Evolutionary conservation across 177 flowering plant species (phyloP).

Genomic region (Vitis hybrid): DNA sequence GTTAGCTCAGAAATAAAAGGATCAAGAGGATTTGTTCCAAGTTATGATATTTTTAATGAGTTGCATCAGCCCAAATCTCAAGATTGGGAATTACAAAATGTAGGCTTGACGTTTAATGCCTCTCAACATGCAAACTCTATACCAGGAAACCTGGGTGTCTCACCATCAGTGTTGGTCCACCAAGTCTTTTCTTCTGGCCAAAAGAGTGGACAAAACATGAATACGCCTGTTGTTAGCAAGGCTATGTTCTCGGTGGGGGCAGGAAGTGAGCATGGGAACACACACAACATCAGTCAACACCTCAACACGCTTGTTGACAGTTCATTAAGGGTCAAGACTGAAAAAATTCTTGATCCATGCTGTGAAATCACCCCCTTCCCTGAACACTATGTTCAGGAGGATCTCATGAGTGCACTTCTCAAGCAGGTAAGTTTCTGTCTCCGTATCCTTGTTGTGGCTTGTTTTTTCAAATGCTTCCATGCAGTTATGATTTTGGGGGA

Average conservation of each 20-base stretch:
- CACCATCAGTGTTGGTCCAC: conserved; percentile 38
- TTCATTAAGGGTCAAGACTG: conserved; percentile 51
- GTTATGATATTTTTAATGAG: conserved; percentile 58
- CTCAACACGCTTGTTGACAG: conserved; percentile 27
- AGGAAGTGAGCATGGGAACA: conserved; percentile 24
- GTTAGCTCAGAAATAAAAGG: conserved; percentile 47
- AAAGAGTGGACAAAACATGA: conserved; percentile 31
- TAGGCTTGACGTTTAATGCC: conserved; percentile 36
- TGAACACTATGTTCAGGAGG: conserved; percentile 66
- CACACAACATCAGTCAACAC: conserved; percentile 27
- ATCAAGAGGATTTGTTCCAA: conserved; percentile 36
- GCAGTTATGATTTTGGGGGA: neutral
- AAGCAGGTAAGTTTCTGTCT: conserved; percentile 57
- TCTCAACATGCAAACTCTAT: conserved; percentile 35
- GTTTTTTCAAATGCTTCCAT: neutral
- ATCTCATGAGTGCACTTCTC: conserved; percentile 69
- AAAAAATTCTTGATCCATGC: conserved; percentile 41
- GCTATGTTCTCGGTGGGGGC: conserved; percentile 25
- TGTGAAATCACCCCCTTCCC: conserved; percentile 23
- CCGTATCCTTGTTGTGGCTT: neutral
- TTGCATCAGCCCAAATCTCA: conserved; percentile 44
- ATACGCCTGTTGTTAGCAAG: conserved; percentile 19
- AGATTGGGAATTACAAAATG: conserved; percentile 55
- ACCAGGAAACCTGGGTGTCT: conserved; percentile 26
- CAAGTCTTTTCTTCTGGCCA: conserved; percentile 34